Evolutionary conservation across 2,329 filamentous ascomycete species (phyloP), one percentile per base, ranked within the genome.

Genomic region (Aspergillus candidus): DNA sequence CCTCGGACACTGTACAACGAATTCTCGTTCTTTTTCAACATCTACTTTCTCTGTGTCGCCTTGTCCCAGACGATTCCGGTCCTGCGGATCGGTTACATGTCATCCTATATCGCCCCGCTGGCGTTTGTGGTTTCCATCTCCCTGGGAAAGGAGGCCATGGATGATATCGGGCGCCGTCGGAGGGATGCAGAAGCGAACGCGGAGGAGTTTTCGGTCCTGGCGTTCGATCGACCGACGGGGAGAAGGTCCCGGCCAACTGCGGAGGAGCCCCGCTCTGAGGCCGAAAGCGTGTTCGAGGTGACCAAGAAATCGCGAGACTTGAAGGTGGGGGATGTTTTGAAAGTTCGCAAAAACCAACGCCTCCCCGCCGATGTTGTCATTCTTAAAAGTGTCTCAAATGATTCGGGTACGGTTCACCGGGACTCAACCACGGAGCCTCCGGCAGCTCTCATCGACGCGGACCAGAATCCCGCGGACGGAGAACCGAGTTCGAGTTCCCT

Each of bases 11-110:
- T 98, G 15, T 98, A 96, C 70, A 97, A 97, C 70, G 93, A 98
- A 63, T 98, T 98, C 65, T 96, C 91, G 47, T 98, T 97, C 73
- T 98, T 98, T 71, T 95, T 98, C 76, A 98, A 98, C 76, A 88
- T 97, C 75, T 98, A 98, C 66, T 98, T 98, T 66, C 75, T 98
- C 44, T 81, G 97, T 18, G 93, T 98, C 39, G 94, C 93, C 6
- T 70, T 97, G 39, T 97, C 91, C 32, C 93, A 98, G 69, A 83
- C 88, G 35, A 90, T 98, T 59, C 90, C 89, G 4, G 79, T 86
- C 15, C 71, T 98, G 43, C 82, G 89, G 43, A 96, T 98, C 53
- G 93, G 93, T 44, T 97, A 96, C 65, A 78, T 98, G 49, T 87
- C 87, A 27, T 97, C 93, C 2, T 98, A 98, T 59, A 82, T 97